Evolutionary conservation across 805 yeast genomes (phyloP).

Genomic region (Jamesozyma lodderae): DNA sequence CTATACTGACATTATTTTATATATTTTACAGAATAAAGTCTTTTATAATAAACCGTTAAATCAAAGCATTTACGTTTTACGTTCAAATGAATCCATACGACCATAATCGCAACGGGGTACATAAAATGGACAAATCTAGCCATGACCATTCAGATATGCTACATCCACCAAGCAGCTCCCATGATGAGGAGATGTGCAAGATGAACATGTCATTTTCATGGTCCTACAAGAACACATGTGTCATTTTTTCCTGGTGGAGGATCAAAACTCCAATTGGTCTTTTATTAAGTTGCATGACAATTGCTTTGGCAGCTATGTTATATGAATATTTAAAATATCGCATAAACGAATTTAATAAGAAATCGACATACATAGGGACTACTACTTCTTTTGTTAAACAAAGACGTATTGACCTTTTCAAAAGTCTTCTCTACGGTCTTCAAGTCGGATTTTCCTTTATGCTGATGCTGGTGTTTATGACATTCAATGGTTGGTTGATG

Average conservation of each 20-base stretch:
- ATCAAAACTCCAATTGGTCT: conserved; percentile 45
- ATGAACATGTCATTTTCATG: conserved; percentile 74
- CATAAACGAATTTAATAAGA: conserved; percentile 5
- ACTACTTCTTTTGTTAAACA: too few species aligned
- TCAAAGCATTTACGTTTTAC: too few species aligned
- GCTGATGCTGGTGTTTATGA: conserved; percentile 78
- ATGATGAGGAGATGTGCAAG: conserved; percentile 35
- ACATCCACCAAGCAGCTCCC: too few species aligned
- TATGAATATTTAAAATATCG: conserved; percentile 44
- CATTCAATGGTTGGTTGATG: conserved; percentile 82
- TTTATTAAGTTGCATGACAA: conserved; percentile 40
- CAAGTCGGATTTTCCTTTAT: conserved; percentile 64
- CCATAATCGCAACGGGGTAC: too few species aligned
- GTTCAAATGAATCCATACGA: too few species aligned
- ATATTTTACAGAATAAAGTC: too few species aligned
- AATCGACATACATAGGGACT: too few species aligned
- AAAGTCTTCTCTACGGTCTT: conserved; percentile 45
- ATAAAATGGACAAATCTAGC: conserved; percentile 5
- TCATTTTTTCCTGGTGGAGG: conserved; percentile 77
- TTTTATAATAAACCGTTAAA: too few species aligned
- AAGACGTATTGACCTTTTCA: conserved; percentile 21
- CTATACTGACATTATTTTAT: too few species aligned
- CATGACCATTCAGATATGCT: conserved; percentile 12
- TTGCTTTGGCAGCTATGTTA: conserved; percentile 42
- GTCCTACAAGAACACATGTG: conserved; percentile 65